Evolutionary conservation across 2,329 filamentous ascomycete genomes (phyloP), one percentile per base, ranked within the genome.

Genomic region (Dactylellina drechsleri): DNA sequence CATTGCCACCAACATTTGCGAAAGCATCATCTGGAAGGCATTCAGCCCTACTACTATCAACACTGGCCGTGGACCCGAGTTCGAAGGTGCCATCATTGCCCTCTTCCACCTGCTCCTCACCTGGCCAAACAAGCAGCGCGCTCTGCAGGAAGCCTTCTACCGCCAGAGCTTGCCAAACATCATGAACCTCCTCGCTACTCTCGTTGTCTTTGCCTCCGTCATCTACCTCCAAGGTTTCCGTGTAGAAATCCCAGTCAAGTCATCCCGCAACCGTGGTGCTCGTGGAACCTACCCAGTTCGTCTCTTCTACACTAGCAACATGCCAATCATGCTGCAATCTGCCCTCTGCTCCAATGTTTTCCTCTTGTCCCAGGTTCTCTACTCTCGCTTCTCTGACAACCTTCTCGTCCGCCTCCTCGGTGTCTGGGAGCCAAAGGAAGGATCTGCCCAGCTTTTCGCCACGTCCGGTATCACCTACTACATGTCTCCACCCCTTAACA

Each of bases 241-340:
- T 79, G 95, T 99, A 82, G 95, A 99, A 86, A 99, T 99, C 82
- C 96, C 96, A 77, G 95, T 99, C 88, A 99, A 99, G 90, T 97
- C 93, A 76, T 94, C 93, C 80, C 93, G 95, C 85, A 95, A 99
- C 88, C 93, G 95, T 87, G 95, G 95, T 84, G 95, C 96, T 83
- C 94, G 95, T 81, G 96, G 79, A 65, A 80, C 93, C 47, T 99
- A 98, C 88, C 95, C 95, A 81, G 89, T 99, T 83, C 94, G 96
- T 82, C 92, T 99, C 75, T 99, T 99, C 89, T 99, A 99, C 87
- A 99, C 95, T 82, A 97, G 93, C 83, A 99, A 99, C 91, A 99
- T 99, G 96, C 95, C 95, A 82, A 99, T 99, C 85, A 99, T 99
- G 95, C 88, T 99, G 83, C 96, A 99, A 87, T 98, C 94, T 56